Conservation (phyloP, 2,329 filamentous ascomycete species). For the Zymoseptoria ardabiliae region DNA sequence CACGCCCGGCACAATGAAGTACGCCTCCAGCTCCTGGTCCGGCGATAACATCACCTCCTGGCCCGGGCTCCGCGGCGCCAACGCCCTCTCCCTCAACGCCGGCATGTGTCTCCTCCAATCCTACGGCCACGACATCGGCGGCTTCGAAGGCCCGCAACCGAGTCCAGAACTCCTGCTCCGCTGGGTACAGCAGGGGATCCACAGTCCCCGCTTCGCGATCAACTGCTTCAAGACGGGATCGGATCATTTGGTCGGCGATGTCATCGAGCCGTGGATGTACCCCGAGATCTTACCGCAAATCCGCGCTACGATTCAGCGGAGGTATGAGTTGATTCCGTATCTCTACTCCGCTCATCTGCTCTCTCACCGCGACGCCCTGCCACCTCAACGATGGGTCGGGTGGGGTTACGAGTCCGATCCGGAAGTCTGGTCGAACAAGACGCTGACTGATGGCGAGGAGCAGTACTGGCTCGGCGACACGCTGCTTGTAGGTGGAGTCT, state of each 20-base stretch:
- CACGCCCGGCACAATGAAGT: constrained; percentile 62
- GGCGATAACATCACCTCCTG: constrained; percentile 70
- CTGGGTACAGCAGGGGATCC: constrained; percentile 65
- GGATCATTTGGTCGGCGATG: constrained; percentile 61
- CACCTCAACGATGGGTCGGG: constrained; percentile 64
- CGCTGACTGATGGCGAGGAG: constrained; percentile 56
- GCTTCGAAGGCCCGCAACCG: constrained; percentile 67
- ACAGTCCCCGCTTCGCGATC: constrained; percentile 65
- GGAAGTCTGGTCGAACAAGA: constrained; percentile 53
- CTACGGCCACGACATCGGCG: constrained; percentile 64
- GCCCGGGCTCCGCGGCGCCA: constrained; percentile 65
- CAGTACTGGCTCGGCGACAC: constrained; percentile 68
- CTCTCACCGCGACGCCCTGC: constrained; percentile 53
- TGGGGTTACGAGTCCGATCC: constrained; percentile 64
- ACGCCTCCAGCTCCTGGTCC: constrained; percentile 65
- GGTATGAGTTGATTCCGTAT: constrained; percentile 66
- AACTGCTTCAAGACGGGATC: constrained; percentile 70
- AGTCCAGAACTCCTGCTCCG: constrained; percentile 62
- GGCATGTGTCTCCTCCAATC: constrained; percentile 60
- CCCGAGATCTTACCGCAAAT: constrained; percentile 57
- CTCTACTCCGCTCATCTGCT: constrained; percentile 59
- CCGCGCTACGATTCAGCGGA: constrained; percentile 58
- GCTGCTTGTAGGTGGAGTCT: constrained; percentile 60
- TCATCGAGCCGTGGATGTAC: constrained; percentile 75
- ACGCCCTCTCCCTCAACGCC: constrained; percentile 60